Evolutionary conservation across 2,329 filamentous ascomycete species (phyloP).

Genomic region (Mycosphaerella sp.): DNA sequence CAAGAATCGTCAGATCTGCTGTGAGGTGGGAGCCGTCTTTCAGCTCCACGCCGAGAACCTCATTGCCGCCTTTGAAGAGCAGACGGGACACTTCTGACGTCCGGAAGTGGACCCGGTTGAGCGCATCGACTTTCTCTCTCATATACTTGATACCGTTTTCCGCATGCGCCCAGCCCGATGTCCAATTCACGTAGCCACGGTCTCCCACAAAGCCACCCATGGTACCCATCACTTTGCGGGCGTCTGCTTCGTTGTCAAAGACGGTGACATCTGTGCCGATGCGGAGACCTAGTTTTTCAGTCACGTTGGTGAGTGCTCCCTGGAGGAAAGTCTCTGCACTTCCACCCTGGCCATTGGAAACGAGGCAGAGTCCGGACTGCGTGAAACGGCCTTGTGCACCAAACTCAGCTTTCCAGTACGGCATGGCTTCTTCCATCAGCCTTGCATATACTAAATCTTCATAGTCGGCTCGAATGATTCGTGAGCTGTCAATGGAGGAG

Average conservation of each 20-base stretch:
- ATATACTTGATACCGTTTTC: conserved; percentile 62
- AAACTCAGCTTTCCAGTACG: conserved; percentile 59
- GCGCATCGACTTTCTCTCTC: conserved; percentile 45
- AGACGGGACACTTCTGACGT: conserved; percentile 45
- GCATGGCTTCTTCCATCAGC: conserved; percentile 65
- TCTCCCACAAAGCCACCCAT: conserved; percentile 47
- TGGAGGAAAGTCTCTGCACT: conserved; percentile 46
- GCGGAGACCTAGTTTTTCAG: conserved; percentile 40
- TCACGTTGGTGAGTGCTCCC: conserved; percentile 57
- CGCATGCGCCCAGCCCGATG: conserved; percentile 76
- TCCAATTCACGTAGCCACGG: conserved; percentile 66
- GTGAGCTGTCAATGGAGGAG: conserved; percentile 49
- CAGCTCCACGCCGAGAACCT: conserved; percentile 56
- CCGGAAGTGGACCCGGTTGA: conserved; percentile 48
- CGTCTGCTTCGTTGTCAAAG: conserved; percentile 35
- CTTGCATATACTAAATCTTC: conserved; percentile 68
- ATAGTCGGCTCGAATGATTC: conserved; percentile 69
- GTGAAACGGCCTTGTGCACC: conserved; percentile 60
- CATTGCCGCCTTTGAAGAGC: conserved; percentile 32
- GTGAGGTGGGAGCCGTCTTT: conserved; percentile 45
- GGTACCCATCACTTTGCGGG: conserved; percentile 35
- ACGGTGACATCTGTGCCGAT: conserved; percentile 37
- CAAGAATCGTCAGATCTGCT: conserved; percentile 70
- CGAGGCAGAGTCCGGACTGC: conserved; percentile 62
- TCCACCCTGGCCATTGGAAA: conserved; percentile 40